Evolutionary conservation across 108 stramenopile species (phyloP).

Genomic region (Fragilaria radians): DNA sequence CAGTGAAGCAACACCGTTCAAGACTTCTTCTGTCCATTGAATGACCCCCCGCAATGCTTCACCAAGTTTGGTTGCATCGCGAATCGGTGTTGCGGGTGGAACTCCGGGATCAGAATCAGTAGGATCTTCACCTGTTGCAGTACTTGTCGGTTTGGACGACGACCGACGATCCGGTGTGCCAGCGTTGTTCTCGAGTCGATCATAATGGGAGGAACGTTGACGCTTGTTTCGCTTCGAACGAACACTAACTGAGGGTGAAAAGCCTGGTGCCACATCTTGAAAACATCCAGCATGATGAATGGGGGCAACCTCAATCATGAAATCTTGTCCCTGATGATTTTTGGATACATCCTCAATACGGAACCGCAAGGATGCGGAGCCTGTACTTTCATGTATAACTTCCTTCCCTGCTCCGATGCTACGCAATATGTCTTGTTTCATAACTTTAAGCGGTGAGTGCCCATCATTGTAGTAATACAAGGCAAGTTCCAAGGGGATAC

Average conservation of each 20-base stretch:
- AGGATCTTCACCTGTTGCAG: background rate
- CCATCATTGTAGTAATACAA: conserved; percentile 31
- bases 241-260: conserved; percentile 58
- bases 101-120: too few species aligned
- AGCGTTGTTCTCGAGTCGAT: background rate
- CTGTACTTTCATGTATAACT: conserved; percentile 24
- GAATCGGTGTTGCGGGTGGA: background rate
- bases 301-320: conserved; percentile 48
- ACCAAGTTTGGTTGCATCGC: conserved; percentile 6
- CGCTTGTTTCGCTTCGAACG: conserved; percentile 78
- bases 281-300: conserved; percentile 20
- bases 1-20: conserved; percentile 41
- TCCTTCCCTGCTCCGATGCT: conserved; percentile 25
- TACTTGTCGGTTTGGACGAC: background rate
- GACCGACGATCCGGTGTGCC: background rate
- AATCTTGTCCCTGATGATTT: conserved; percentile 83
- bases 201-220: conserved; percentile 14
- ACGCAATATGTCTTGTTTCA: conserved; percentile 74
- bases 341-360: conserved; percentile 88
- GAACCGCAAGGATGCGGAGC: conserved; percentile 38
- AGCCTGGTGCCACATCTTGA: conserved; percentile 63
- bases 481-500: conserved; percentile 23
- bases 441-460: conserved; percentile 24
- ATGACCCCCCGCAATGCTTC: conserved; percentile 43
- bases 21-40: conserved; percentile 54